Percentiles rank a stretch among this genome's conserved stretches.
These are phyloP conservation scores for Penicillium flavigenum DNA, from an alignment of 495 filamentous ascomycete species.

Conservation along the genomic window DNA sequence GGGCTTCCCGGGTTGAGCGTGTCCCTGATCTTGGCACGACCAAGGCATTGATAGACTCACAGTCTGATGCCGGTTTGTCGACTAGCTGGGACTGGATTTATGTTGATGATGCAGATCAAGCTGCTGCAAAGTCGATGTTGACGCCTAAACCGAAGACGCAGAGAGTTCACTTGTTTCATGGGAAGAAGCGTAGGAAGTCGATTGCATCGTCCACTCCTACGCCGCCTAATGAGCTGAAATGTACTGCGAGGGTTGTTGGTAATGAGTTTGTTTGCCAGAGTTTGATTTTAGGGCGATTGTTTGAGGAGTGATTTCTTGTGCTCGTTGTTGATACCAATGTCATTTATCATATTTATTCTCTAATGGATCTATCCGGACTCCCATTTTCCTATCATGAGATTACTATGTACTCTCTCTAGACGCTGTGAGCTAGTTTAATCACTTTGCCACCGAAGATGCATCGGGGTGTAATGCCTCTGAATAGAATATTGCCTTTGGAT, in stretches of 20 bases:
- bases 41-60: slow-evolving; percentile 51
- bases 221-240: background rate
- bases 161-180: slow-evolving; percentile 15
- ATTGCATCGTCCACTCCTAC: slow-evolving; percentile 43
- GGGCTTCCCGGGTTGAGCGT: slow-evolving; percentile 62
- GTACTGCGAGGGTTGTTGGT: slow-evolving; percentile 59
- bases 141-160: slow-evolving; percentile 15
- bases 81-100: slow-evolving; percentile 77
- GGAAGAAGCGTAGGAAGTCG: slow-evolving; percentile 52
- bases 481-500: too few species aligned
- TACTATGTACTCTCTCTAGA: too few species aligned
- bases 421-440: background rate
- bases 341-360: slow-evolving; percentile 10
- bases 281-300: slow-evolving; percentile 77
- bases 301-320: slow-evolving; percentile 54
- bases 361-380: background rate
- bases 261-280: slow-evolving; percentile 93
- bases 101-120: slow-evolving; percentile 62
- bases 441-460: too few species aligned
- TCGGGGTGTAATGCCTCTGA: too few species aligned
- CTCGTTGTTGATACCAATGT: slow-evolving; percentile 28
- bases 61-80: slow-evolving; percentile 34
- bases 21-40: slow-evolving; percentile 64
- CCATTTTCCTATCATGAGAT: background rate
- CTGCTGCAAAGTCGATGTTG: slow-evolving; percentile 47